Conservation (phyloP, 164 flowering plant genomes). For the Magnolia officinalis region DNA sequence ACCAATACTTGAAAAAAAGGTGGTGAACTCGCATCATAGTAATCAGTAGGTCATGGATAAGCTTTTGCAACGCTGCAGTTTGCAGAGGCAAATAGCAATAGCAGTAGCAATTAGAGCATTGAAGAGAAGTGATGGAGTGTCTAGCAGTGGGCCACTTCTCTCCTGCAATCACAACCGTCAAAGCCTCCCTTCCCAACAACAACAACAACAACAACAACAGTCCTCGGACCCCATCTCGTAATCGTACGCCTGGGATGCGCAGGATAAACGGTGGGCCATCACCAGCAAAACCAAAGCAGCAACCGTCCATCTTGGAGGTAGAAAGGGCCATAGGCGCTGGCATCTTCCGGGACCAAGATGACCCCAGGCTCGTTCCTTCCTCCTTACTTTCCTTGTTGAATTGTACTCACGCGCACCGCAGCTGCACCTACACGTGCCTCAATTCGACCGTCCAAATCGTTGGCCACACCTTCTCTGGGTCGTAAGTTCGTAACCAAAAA, state of each 20-base stretch:
- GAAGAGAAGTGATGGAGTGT: background rate
- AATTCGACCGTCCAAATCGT: background rate
- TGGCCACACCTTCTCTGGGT: background rate
- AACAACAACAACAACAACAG: background rate
- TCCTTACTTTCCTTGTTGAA: background rate
- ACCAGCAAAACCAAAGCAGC: constrained; percentile 10
- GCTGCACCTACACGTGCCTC: no score
- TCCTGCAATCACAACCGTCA: background rate
- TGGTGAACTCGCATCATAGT: background rate
- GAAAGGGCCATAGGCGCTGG: constrained; percentile 78
- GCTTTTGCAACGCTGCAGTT: background rate
- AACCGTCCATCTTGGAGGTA: constrained; percentile 52
- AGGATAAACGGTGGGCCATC: constrained; percentile 2
- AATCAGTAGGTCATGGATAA: background rate
- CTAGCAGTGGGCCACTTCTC: background rate
- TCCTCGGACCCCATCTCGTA: constrained; percentile 6
- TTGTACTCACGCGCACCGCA: background rate
- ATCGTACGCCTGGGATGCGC: background rate
- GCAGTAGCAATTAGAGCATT: background rate
- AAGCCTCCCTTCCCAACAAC: constrained; percentile 20
- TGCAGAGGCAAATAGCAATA: background rate
- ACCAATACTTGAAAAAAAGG: background rate
- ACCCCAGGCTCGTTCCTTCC: constrained; percentile 19
- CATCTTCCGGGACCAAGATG: constrained; percentile 36
- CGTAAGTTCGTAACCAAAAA: background rate